Evolutionary conservation across 306 rosid genomes (phyloP), one percentile per base, ranked within the genome.

Genomic region (Carpinus viminea): DNA sequence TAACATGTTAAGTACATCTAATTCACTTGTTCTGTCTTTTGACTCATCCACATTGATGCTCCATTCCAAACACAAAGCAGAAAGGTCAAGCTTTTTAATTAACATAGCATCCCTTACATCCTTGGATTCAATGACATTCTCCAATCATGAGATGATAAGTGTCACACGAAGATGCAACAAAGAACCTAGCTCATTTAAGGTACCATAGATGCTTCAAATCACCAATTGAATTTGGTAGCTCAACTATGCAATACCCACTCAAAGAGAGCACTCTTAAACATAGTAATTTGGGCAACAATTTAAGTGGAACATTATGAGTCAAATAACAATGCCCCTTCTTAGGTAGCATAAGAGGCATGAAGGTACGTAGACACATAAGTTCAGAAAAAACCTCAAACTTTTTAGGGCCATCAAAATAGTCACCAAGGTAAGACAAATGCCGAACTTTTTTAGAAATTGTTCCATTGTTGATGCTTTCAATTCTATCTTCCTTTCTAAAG

Each of bases 301-400:
- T 4, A 20, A 9, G 10, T 38, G 3, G 0, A 34, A 52, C 24
- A 4, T 36, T 3, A 0, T 8, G 41, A 45, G 78, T 46, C 65
- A 53, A 2, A 15, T n/a, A 34, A 28, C 53, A 50, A 0, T 50
- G 47, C 89, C 97, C 89, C 87, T 90, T 8, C 87, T 5, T 26
- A 0, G 11, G 28, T 11, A 0, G 12, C 13, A 12, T 12, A 21
- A 59, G 16, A 0, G 38, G 78, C 79, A 94, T 82, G 43, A 92
- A 70, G 97, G 97, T 46, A 92, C 97, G 77, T 82, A 94, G 38
- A 94, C 89, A 1, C 34, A 4, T 21, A 1, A 20, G 15, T 59
- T 24, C 13, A 0, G 17, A 1, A 0, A 59, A 59, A 28, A 0
- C 65, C 26, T 59, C 6, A 24, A 59, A 21, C 6, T 0, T 21